These are phyloP conservation scores for Saccharomyces hybrid DNA, from an alignment of 1,139 yeast genomes.

Conservation along the genomic window DNA sequence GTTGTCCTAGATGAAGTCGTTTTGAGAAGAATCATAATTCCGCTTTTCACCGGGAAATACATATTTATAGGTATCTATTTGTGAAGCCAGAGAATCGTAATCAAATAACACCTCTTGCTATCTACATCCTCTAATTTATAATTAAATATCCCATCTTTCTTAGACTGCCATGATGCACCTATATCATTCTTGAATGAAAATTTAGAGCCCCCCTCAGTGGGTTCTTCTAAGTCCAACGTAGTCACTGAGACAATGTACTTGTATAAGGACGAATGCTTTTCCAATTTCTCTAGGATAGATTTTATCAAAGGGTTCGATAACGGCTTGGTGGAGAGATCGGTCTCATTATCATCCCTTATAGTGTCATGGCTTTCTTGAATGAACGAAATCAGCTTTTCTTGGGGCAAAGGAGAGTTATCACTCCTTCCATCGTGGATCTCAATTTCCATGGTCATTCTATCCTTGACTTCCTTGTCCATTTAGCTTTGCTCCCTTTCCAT, in stretches of 20 bases:
- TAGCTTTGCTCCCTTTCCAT: not conserved
- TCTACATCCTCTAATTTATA: constrained; percentile 14
- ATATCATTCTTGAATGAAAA: constrained; percentile 27
- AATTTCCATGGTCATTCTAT: not conserved
- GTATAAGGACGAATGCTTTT: constrained; percentile 33
- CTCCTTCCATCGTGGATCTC: constrained; percentile 10
- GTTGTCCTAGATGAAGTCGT: not conserved
- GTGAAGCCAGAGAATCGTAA: constrained; percentile 27
- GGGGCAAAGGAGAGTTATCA: constrained; percentile 14
- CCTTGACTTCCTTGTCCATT: not conserved
- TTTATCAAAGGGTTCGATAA: constrained; percentile 11
- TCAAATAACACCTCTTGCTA: constrained; percentile 11
- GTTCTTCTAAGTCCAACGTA: constrained; percentile 11
- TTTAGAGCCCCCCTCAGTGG: constrained; percentile 11
- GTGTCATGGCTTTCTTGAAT: constrained; percentile 8
- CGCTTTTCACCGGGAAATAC: not conserved
- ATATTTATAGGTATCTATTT: constrained; percentile 8
- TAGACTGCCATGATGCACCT: constrained; percentile 37
- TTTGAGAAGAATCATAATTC: not conserved
- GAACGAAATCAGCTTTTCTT: constrained; percentile 11
- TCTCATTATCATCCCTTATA: not conserved
- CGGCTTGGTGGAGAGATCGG: constrained; percentile 4
- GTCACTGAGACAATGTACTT: constrained; percentile 33
- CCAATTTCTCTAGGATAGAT: constrained; percentile 21
- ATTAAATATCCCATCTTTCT: constrained; percentile 35